Evolutionary conservation across 768 basidiomycete species (phyloP).

Genomic region (Boletus sp.): DNA sequence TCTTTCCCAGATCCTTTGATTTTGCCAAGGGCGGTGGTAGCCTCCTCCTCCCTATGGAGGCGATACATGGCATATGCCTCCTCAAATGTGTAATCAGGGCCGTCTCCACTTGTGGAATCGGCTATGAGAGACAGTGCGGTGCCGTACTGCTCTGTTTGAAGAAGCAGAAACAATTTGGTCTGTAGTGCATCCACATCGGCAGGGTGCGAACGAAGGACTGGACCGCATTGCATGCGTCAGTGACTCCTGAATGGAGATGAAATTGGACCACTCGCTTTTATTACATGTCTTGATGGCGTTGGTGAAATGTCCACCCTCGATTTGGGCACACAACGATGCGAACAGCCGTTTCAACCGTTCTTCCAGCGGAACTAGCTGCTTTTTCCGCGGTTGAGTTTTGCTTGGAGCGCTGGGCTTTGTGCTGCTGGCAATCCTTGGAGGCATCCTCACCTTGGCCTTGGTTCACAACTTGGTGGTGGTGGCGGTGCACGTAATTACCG

Average conservation of each 20-base stretch:
- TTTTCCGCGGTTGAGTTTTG: conserved; percentile 17
- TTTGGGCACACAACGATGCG: conserved; percentile 79
- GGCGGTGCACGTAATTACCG: conserved; percentile 26
- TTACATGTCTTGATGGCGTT: conserved; percentile 92
- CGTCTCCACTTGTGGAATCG: conserved; percentile 11
- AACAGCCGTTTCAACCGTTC: conserved; percentile 57
- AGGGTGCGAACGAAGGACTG: conserved; percentile 73
- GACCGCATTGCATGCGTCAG: conserved; percentile 15
- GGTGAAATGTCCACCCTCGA: conserved; percentile 83
- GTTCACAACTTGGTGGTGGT: not conserved
- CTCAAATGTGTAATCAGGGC: conserved; percentile 51
- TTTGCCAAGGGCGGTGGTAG: conserved; percentile 47
- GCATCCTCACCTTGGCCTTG: conserved; percentile 13
- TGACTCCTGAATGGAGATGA: conserved; percentile 21
- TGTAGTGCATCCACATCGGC: conserved; percentile 69
- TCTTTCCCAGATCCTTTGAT: conserved; percentile 45
- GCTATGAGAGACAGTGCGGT: conserved; percentile 62
- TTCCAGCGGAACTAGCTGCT: conserved; percentile 21
- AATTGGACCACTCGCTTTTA: conserved; percentile 60
- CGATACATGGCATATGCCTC: conserved; percentile 83
- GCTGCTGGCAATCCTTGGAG: conserved; percentile 14
- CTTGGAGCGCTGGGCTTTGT: conserved; percentile 4
- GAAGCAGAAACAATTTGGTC: conserved; percentile 82
- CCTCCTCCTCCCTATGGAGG: conserved; percentile 73
- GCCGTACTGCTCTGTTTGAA: conserved; percentile 83